These are phyloP conservation scores for Asterionellopsis glacialis DNA, from an alignment of 108 stramenopile genomes.

Conservation along the genomic window DNA sequence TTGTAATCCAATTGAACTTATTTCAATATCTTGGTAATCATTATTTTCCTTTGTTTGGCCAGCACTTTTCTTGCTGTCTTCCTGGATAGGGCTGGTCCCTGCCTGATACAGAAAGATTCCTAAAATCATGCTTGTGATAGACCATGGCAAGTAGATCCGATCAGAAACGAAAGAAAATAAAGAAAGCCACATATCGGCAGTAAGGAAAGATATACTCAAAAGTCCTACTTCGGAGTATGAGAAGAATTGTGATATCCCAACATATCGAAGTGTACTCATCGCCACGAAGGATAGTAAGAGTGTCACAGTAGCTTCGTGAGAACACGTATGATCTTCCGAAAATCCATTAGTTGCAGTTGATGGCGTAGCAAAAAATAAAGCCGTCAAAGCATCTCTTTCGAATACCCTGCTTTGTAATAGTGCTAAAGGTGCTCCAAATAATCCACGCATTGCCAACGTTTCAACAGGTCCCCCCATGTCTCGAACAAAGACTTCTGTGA, in stretches of 20 bases:
- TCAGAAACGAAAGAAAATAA: too few relatives aligned
- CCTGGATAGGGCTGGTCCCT: too few relatives aligned
- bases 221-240: conserved; percentile 65
- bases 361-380: not conserved
- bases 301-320: conserved; percentile 16
- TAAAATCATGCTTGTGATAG: too few relatives aligned
- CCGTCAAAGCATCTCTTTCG: conserved; percentile 24
- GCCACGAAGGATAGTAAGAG: conserved; percentile 50
- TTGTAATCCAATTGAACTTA: too few relatives aligned
- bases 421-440: conserved; percentile 51
- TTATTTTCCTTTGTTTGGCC: too few relatives aligned
- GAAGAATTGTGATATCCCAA: conserved; percentile 61
- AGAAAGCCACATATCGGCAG: conserved; percentile 82
- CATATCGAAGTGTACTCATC: conserved; percentile 47
- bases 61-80: too few relatives aligned
- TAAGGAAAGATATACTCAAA: conserved; percentile 80
- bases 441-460: conserved; percentile 70
- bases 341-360: not conserved
- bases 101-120: too few relatives aligned
- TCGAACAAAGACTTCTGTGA: conserved; percentile 56
- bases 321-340: conserved; percentile 24
- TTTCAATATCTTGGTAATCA: too few relatives aligned
- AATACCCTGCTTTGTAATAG: conserved; percentile 28
- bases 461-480: conserved; percentile 47
- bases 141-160: too few relatives aligned